A percentile compares a stretch with the other conserved stretches of the same genome.
These are phyloP conservation scores for Scutellaria galericulata DNA, from an alignment of 257 asterid genomes.

Conservation along the genomic window DNA sequence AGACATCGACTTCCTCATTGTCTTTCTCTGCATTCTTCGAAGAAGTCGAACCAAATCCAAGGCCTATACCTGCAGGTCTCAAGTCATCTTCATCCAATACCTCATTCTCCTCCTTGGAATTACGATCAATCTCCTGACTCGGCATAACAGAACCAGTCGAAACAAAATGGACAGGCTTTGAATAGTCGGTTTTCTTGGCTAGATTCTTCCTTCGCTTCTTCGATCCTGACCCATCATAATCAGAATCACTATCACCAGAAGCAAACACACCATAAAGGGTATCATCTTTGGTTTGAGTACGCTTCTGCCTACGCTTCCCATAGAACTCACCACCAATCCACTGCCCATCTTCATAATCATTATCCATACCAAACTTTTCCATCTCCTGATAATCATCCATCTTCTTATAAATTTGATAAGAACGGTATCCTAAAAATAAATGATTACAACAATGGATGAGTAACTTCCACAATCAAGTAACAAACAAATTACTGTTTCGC, in stretches of 20 bases:
- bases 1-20: conserved; percentile 45
- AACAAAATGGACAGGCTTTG: conserved; percentile 78
- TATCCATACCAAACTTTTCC: conserved; percentile 84
- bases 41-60: conserved; percentile 53
- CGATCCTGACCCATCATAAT: conserved; percentile 65
- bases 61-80: conserved; percentile 53
- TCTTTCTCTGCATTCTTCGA: conserved; percentile 35
- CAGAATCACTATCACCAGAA: conserved; percentile 73
- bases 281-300: conserved; percentile 75
- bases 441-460: not conserved
- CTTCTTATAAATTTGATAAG: conserved; percentile 21
- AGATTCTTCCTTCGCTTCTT: conserved; percentile 66
- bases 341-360: conserved; percentile 78
- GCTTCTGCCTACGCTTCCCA: conserved; percentile 60
- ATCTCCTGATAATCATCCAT: conserved; percentile 85
- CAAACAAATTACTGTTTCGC: not conserved
- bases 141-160: conserved; percentile 73
- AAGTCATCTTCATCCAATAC: conserved; percentile 41
- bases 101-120: conserved; percentile 52
- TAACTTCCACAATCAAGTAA: not conserved
- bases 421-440: conserved; percentile 21
- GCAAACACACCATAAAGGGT: conserved; percentile 83
- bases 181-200: conserved; percentile 57
- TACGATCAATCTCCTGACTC: conserved; percentile 58
- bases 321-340: conserved; percentile 76